Conservation (phyloP, 163 green algal species). For the Picocystis sp. region DNA sequence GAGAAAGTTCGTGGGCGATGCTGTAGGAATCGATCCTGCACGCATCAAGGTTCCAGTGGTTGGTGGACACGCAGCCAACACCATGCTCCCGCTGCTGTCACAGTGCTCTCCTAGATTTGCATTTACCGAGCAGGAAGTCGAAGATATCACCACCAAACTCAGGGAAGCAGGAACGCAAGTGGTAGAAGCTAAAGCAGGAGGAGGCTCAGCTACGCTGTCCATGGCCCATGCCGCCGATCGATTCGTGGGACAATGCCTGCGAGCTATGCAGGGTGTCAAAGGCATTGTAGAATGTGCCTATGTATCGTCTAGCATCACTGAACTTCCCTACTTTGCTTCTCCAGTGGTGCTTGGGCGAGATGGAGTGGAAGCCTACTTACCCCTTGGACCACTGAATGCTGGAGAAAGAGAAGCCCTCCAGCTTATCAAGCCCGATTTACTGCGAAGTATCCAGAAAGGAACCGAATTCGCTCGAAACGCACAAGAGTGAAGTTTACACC, state of each 20-base stretch:
- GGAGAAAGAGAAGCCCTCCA: constrained; percentile 64
- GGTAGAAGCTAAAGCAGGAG: constrained; percentile 38
- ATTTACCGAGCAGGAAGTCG: constrained; percentile 38
- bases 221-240: constrained; percentile 50
- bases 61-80: constrained; percentile 87
- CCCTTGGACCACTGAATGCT: constrained; percentile 43
- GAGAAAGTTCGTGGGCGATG: constrained; percentile 38
- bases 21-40: constrained; percentile 47
- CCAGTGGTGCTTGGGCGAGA: constrained; percentile 35
- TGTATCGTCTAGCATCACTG: constrained; percentile 41
- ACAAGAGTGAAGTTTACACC: no score
- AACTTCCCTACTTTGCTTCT: constrained; percentile 30
- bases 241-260: constrained; percentile 45
- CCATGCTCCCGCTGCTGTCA: constrained; percentile 94
- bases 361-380: constrained; percentile 58
- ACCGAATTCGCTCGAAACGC: constrained; percentile 37
- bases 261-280: constrained; percentile 37
- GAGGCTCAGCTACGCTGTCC: constrained; percentile 33
- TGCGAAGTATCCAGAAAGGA: constrained; percentile 69
- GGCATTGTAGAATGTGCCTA: constrained; percentile 60
- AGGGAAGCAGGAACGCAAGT: constrained; percentile 89
- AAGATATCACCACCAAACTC: constrained; percentile 54
- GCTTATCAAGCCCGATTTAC: constrained; percentile 57
- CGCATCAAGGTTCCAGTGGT: constrained; percentile 95
- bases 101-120: constrained; percentile 47